These are phyloP conservation scores for Cunninghamia lanceolata DNA, from an alignment of 75 land plant genomes.

Conservation along the genomic window DNA sequence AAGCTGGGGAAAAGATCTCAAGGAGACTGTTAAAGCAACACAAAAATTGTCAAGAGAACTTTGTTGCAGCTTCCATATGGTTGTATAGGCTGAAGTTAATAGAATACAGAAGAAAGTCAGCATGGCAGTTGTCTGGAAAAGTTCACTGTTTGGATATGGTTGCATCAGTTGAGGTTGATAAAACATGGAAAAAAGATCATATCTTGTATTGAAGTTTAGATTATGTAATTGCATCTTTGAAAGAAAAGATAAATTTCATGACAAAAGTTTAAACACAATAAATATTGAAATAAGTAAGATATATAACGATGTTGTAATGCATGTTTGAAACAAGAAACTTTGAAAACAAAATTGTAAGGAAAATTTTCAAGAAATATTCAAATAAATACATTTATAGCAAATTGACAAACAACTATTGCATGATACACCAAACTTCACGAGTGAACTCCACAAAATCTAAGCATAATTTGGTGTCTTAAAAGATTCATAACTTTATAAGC, in stretches of 20 bases:
- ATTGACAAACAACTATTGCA: not conserved
- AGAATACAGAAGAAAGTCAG: not conserved
- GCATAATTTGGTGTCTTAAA: not conserved
- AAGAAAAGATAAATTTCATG: not conserved
- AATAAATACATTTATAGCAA: not conserved
- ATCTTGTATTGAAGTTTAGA: not conserved
- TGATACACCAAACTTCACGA: not conserved
- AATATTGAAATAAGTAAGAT: not conserved
- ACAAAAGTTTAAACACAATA: not conserved
- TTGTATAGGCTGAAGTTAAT: not conserved
- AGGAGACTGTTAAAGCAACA: not conserved
- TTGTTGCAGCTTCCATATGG: not conserved
- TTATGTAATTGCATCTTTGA: not conserved
- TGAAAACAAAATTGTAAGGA: not conserved
- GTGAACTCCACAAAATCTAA: too few species aligned
- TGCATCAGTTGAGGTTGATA: not conserved
- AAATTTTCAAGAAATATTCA: not conserved
- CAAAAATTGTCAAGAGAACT: too few species aligned
- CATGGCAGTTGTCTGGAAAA: not conserved
- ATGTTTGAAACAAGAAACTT: not conserved
- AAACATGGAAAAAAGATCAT: not conserved
- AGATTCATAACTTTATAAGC: not conserved
- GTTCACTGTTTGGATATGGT: not conserved
- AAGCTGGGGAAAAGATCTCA: not conserved
- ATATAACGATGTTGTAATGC: not conserved